Evolutionary conservation across 305 asterid species (phyloP).

Genomic region (Nicotiana rustica): DNA sequence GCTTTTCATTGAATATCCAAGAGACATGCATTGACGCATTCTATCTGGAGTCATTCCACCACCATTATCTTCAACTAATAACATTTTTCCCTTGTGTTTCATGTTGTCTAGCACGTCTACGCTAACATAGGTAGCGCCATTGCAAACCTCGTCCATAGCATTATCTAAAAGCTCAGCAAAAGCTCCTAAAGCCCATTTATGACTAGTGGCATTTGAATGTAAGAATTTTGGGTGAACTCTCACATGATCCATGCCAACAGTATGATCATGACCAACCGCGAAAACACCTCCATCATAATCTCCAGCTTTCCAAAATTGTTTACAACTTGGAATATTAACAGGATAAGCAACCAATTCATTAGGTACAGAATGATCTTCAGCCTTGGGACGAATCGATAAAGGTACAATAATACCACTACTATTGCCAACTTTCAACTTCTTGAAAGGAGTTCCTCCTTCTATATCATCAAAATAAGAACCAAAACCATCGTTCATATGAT

Average conservation of each 20-base stretch:
- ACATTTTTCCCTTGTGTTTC: constrained; percentile 57
- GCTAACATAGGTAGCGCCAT: constrained; percentile 73
- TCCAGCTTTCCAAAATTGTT: constrained; percentile 31
- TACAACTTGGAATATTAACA: not conserved
- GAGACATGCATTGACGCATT: constrained; percentile 96
- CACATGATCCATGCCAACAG: constrained; percentile 78
- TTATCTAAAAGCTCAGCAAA: constrained; percentile 52
- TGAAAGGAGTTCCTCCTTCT: not conserved
- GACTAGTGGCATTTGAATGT: constrained; percentile 93
- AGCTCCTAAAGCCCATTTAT: constrained; percentile 13
- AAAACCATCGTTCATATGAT: not conserved
- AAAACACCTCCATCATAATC: constrained; percentile 21
- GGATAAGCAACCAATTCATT: constrained; percentile 1
- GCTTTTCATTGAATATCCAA: constrained; percentile 94
- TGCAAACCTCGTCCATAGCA: constrained; percentile 69
- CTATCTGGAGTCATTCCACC: constrained; percentile 97
- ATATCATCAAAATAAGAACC: not conserved
- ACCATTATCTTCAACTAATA: constrained; percentile 86
- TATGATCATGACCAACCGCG: not conserved
- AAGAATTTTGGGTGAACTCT: constrained; percentile 86
- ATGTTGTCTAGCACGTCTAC: constrained; percentile 62
- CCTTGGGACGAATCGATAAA: not conserved
- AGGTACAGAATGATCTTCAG: too few relatives aligned
- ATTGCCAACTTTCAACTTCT: constrained; percentile 19
- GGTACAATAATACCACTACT: not conserved